Evolutionary conservation across 306 rosid species (phyloP), one percentile per base, ranked within the genome.

Genomic region (Vigna nakashimae): DNA sequence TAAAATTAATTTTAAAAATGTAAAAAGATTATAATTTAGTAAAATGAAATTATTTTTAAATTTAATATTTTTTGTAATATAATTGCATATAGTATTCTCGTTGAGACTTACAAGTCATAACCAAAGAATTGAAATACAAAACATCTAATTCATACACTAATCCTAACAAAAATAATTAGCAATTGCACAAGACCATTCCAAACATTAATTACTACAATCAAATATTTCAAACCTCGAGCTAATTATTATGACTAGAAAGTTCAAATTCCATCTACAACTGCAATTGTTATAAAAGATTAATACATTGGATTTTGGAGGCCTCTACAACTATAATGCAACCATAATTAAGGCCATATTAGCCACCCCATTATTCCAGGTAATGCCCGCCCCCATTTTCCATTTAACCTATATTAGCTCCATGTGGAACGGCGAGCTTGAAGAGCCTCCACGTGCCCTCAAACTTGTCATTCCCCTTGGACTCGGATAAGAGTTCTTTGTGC

Each of bases 371-470:
- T 13, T 9, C 55, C 16, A 16, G 17, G 55, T 3, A 50, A 16
- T 16, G 20, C 20, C 1, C 55, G 17, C 20, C 16, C 55, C 20
- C n/a, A 15, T 49, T 49, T 49, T 1, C 24, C 7, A 16, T 50
- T 50, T 50, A 50, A 50, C 56, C 18, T 50, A 20, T 7, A 50
- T 50, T 50, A 7, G 5, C 2, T 49, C 3, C 70, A 16, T 91
- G 79, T 46, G 94, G 85, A 60, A 95, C 94, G 4, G 75, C 89
- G 75, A 95, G 98, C 84, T 90, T 91, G 81, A 85, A 91, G 15
- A 95, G 85, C 80, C 96, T 83, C 99, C 99, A 92, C 16, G 84
- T 82, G 10, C 98, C 99, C 38, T 90, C 86, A 65, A 85, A 87
- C 84, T 88, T 92, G 84, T 78, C 62, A 10, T 72, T 56, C 4